Evolutionary conservation across 2,329 filamentous ascomycete species (phyloP).

Genomic region (Sclerotinia sclerotiorum): DNA sequence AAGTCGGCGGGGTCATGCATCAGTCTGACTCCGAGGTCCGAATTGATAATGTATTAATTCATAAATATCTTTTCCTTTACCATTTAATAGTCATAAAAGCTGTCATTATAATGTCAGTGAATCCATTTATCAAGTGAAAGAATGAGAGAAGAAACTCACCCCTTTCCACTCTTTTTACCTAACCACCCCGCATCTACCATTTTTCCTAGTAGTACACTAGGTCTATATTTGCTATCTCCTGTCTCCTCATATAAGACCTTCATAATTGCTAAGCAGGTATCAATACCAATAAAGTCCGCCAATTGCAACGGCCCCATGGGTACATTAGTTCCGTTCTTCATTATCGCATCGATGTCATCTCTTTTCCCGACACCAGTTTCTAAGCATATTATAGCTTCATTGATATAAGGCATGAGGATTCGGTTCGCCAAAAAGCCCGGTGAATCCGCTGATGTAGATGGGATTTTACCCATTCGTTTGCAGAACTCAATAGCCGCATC

Average conservation of each 20-base stretch:
- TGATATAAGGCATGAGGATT: constrained; percentile 99
- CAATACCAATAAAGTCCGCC: constrained; percentile 95
- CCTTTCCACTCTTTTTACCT: constrained; percentile 95
- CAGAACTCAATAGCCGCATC: constrained; percentile 83
- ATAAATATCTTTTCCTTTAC: neutral
- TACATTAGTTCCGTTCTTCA: constrained; percentile 99
- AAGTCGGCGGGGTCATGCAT: neutral
- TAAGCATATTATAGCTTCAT: constrained; percentile 93
- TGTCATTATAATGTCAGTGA: constrained; percentile 30
- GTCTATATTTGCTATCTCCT: constrained; percentile 93
- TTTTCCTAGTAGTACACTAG: constrained; percentile 80
- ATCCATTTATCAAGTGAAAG: neutral
- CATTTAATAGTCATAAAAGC: constrained; percentile 40
- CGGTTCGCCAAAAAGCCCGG: constrained; percentile 95
- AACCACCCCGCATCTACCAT: constrained; percentile 99
- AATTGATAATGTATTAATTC: neutral
- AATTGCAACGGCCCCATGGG: constrained; percentile 94
- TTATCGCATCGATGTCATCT: constrained; percentile 94
- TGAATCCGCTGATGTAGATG: constrained; percentile 82
- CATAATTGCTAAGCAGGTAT: constrained; percentile 97
- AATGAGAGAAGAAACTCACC: constrained; percentile 43
- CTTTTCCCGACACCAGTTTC: constrained; percentile 87
- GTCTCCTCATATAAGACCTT: constrained; percentile 88
- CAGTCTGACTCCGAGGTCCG: neutral
- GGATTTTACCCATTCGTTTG: constrained; percentile 87